Evolutionary conservation across 2,329 filamentous ascomycete species (phyloP), one percentile per base, ranked within the genome.

Genomic region (Helicocarpus griseus): DNA sequence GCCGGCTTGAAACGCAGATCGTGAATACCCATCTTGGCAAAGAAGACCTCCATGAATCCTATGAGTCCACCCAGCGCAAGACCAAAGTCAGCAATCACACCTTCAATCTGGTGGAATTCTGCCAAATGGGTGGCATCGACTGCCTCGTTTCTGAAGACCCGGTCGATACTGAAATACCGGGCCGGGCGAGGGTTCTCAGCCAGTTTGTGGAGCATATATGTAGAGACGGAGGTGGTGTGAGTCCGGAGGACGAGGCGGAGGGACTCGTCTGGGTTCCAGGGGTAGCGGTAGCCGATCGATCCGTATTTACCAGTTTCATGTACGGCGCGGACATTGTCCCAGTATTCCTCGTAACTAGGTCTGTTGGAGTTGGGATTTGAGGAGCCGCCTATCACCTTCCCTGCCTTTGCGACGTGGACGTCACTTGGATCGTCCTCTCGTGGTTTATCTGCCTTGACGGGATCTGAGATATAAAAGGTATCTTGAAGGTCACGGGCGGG

Each of bases 81-180:
- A 33, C 86, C 86, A 68, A 95, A 97, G 72, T 98, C 93, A 24
- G 93, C 93, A 72, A 98, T 97, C 48, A 98, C 91, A 70, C 93
- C 93, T 73, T 98, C 93, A 31, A 97, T 88, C 68, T 98, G 93
- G 73, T 98, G 93, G 78, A 98, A 98, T 71, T 98, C 93, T 36
- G 89, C 90, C 64, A 98, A 73, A 76, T 98, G 93, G 7, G 93
- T 98, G 13, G 90, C 90, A 65, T 98, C 93, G 53, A 98, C 90
- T 2, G 89, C 89, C 73, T 98, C 93, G 70, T 98, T 98, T 59
- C 89, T 83, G 84, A 98, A 98, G 55, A 98, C 93, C 50, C 93
- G 83, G 72, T 98, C 93, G 67, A 98, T 98, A 56, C 89, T 95
- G 77, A 98, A 98, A 76, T 95, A 97, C 56, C 90, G 84, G n/a